Evolutionary conservation across 352 stramenopile species (phyloP).

Genomic region (Phytophthora gonapodyides): DNA sequence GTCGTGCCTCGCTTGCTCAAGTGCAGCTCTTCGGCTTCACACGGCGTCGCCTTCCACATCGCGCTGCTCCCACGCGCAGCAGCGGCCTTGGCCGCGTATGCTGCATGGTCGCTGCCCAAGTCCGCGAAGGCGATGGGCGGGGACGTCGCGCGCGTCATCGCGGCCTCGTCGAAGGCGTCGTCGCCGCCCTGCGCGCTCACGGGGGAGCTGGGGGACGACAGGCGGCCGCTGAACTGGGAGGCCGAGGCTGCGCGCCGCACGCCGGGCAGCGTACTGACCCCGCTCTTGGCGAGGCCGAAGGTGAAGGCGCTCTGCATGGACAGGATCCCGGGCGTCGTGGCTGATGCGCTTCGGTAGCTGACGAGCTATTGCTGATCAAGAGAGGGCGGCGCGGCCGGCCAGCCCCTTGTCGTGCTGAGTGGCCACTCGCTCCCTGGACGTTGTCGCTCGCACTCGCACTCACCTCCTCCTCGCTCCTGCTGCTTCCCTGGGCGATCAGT

Average conservation of each 20-base stretch:
- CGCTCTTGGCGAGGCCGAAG: slow-evolving; percentile 65
- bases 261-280: slow-evolving; percentile 54
- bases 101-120: slow-evolving; percentile 15
- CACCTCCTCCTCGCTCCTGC: no score
- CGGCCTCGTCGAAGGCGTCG: slow-evolving; percentile 24
- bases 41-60: slow-evolving; percentile 7
- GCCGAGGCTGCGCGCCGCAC: slow-evolving; percentile 63
- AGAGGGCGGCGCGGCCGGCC: no score
- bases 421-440: no score
- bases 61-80: slow-evolving; percentile 15
- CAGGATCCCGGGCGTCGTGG: slow-evolving; percentile 13
- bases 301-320: slow-evolving; percentile 63
- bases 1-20: slow-evolving; percentile 47
- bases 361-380: slow-evolving; percentile 5
- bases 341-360: slow-evolving; percentile 1
- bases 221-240: slow-evolving; percentile 56
- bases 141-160: slow-evolving; percentile 31
- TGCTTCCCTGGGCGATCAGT: no score
- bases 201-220: slow-evolving; percentile 44
- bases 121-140: slow-evolving; percentile 37
- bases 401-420: no score
- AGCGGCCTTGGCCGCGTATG: slow-evolving; percentile 9
- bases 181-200: slow-evolving; percentile 19
- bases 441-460: no score
- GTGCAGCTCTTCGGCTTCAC: slow-evolving; percentile 31